Evolutionary conservation across 2,329 filamentous ascomycete genomes (phyloP).

Genomic region (Talaromyces sp.): DNA sequence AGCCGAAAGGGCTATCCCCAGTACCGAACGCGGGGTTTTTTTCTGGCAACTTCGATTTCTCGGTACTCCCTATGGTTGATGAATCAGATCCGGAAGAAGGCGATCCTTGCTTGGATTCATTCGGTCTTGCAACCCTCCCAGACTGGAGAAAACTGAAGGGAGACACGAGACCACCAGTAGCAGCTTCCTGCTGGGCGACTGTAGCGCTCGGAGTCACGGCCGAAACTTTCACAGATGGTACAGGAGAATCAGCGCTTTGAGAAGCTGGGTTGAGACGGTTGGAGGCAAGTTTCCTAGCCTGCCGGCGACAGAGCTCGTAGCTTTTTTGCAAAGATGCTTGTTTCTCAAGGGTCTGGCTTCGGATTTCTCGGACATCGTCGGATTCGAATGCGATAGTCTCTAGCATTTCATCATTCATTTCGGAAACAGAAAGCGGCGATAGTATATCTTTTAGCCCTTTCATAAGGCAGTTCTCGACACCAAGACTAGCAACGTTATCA

Average conservation of each 20-base stretch:
- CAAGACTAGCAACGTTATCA: conserved; percentile 32
- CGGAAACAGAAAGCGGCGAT: conserved; percentile 24
- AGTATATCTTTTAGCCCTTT: conserved; percentile 28
- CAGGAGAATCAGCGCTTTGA: not conserved
- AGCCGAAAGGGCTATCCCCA: not conserved
- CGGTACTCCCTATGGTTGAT: not conserved
- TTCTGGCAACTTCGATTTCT: not conserved
- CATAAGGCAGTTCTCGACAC: conserved; percentile 34
- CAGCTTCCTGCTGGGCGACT: not conserved
- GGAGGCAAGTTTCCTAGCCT: conserved; percentile 6
- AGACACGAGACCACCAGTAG: not conserved
- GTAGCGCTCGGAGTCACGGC: not conserved
- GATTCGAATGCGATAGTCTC: conserved; percentile 20
- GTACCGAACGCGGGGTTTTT: not conserved
- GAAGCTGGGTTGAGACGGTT: not conserved
- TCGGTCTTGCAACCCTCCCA: not conserved
- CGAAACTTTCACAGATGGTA: not conserved
- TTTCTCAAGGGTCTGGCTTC: conserved; percentile 8
- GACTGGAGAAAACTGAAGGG: not conserved
- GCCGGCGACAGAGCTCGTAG: conserved; percentile 7
- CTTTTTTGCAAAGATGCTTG: conserved; percentile 8
- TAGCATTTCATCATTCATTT: conserved; percentile 25
- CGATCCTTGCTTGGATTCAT: not conserved
- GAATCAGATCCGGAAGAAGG: not conserved
- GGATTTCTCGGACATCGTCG: conserved; percentile 12